Conservation (phyloP, 352 stramenopile genomes). For the Phytopythium kandeliae region DNA sequence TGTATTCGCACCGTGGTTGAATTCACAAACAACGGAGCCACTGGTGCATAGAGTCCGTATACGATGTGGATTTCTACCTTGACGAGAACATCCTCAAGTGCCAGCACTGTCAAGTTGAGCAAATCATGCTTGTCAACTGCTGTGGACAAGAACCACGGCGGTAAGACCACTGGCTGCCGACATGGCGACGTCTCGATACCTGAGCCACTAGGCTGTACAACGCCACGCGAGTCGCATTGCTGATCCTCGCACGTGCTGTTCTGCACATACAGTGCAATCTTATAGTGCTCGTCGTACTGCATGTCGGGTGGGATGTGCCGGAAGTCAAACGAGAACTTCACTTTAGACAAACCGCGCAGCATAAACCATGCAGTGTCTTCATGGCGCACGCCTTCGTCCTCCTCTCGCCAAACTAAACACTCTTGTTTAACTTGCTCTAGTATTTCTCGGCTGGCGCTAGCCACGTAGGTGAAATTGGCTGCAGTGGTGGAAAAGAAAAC, state of each 20-base stretch:
- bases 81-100: slow-evolving; percentile 94
- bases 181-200: slow-evolving; percentile 91
- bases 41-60: slow-evolving; percentile 88
- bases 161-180: slow-evolving; percentile 84
- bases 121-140: slow-evolving; percentile 91
- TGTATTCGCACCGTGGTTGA: slow-evolving; percentile 85
- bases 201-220: slow-evolving; percentile 39
- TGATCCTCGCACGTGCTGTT: slow-evolving; percentile 91
- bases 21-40: slow-evolving; percentile 90
- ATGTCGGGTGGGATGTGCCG: slow-evolving; percentile 87
- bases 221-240: slow-evolving; percentile 63
- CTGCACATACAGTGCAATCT: slow-evolving; percentile 92
- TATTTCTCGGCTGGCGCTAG: slow-evolving; percentile 23
- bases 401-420: slow-evolving; percentile 23
- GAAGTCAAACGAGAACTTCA: slow-evolving; percentile 94
- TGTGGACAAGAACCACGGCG: slow-evolving; percentile 87
- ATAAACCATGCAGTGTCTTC: slow-evolving; percentile 92
- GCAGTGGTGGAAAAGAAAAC: slow-evolving; percentile 62
- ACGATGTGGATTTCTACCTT: slow-evolving; percentile 95
- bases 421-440: slow-evolving; percentile 27
- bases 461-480: slow-evolving; percentile 38
- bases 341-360: slow-evolving; percentile 88
- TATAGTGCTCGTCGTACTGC: slow-evolving; percentile 95
- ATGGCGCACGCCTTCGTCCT: slow-evolving; percentile 77
- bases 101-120: slow-evolving; percentile 93